Evolutionary conservation across 169 alveolate genomes (phyloP), one percentile per base, ranked within the genome.

Genomic region (Besnoitia besnoiti): DNA sequence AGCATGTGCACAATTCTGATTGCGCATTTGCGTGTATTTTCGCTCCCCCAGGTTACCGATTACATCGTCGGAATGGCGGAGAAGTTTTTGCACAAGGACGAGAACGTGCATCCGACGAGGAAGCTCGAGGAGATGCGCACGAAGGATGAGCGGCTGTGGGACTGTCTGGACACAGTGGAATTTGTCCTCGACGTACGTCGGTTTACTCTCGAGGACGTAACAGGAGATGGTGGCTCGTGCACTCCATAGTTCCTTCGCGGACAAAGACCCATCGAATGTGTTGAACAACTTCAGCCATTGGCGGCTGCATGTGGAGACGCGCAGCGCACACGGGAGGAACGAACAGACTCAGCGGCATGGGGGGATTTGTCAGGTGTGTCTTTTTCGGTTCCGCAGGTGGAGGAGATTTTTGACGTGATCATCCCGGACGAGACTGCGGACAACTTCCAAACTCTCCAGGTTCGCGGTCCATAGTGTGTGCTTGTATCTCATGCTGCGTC

Each of bases 161-260:
- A 88, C 75, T 88, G 92, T 67, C 75, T 88, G 33, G 92, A 88
- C 42, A 62, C 92, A 39, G 92, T 88, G 19, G 92, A 88, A 39
- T 88, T 88, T n/a, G 85, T 88, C n/a, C 92, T 88, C 5, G 92
- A 88, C 33, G 92, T 88, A 61, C 21, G 92, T 39, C 50, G 14
- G 21, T 30, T 30, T 67, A 14, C 24, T 51, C 24, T n/a, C n/a
- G n/a, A n/a, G n/a, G n/a, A n/a, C n/a, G n/a, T n/a, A n/a, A n/a
- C n/a, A n/a, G n/a, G n/a, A n/a, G n/a, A n/a, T n/a, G n/a, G n/a
- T n/a, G n/a, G n/a, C n/a, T n/a, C n/a, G n/a, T n/a, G n/a, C n/a
- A n/a, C n/a, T n/a, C n/a, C n/a, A n/a, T n/a, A n/a, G n/a, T n/a
- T n/a, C n/a, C n/a, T n/a, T n/a, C n/a, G n/a, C n/a, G n/a, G n/a